phyloP scores from a whole-genome alignment of 805 yeast species.

The Cyberlindnera samutprakarnensis region DNA sequence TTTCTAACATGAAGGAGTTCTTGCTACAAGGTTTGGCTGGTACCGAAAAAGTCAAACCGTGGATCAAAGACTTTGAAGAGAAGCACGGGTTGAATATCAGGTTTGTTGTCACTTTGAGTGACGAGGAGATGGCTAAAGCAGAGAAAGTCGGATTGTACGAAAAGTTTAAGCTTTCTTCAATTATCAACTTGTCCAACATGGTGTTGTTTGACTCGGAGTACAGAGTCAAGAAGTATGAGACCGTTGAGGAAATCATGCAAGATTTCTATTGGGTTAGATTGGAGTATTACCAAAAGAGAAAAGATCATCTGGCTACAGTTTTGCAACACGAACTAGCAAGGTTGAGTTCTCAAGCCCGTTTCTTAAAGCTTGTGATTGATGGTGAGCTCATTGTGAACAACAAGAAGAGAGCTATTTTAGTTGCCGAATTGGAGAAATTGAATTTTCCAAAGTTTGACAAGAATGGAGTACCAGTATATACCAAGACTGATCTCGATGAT shows the following conservation, averaged over 20 bases:
- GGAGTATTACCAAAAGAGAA: slow-evolving; percentile 86
- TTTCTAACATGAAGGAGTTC: slow-evolving; percentile 80
- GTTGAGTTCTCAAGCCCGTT: slow-evolving; percentile 78
- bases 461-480: slow-evolving; percentile 54
- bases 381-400: slow-evolving; percentile 63
- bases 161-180: slow-evolving; percentile 68
- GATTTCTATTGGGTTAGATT: slow-evolving; percentile 84
- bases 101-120: slow-evolving; percentile 66
- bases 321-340: slow-evolving; percentile 70
- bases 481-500: slow-evolving; percentile 25
- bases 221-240: slow-evolving; percentile 74
- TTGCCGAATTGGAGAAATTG: slow-evolving; percentile 51
- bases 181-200: slow-evolving; percentile 76
- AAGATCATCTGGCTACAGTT: slow-evolving; percentile 65
- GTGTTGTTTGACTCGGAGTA: slow-evolving; percentile 92
- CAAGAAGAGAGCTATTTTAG: slow-evolving; percentile 57
- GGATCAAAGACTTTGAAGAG: slow-evolving; percentile 94
- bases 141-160: slow-evolving; percentile 71
- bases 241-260: slow-evolving; percentile 65
- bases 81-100: slow-evolving; percentile 81
- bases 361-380: slow-evolving; percentile 85
- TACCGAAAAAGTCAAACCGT: slow-evolving; percentile 64
- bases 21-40: slow-evolving; percentile 67
- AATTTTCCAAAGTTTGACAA: slow-evolving; percentile 76
- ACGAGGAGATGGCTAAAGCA: slow-evolving; percentile 80